Evolutionary conservation across 1,284 basidiomycete species (phyloP).

Genomic region (Malassezia yamatoensis): DNA sequence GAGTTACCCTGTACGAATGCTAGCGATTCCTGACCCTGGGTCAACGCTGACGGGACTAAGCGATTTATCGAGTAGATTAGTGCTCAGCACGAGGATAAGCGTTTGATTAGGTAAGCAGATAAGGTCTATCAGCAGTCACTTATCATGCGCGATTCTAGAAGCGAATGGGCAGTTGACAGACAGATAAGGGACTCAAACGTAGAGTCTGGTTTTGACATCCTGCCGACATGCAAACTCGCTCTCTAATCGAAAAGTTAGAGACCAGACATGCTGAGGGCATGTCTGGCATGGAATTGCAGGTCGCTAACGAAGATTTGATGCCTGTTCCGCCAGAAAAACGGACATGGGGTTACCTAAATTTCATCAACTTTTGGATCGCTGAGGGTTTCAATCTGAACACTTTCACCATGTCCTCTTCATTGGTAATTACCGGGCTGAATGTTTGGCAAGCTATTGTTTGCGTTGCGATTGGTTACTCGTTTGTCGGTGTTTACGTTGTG

Average conservation of each 20-base stretch:
- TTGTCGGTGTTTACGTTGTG: conserved; percentile 65
- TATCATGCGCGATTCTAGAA: no score
- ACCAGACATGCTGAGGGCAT: not conserved
- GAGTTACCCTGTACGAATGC: no score
- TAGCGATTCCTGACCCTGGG: no score
- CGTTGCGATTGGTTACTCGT: conserved; percentile 57
- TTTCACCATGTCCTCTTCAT: conserved; percentile 15
- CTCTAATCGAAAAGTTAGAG: not conserved
- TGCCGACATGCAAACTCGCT: no score
- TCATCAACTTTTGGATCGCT: conserved; percentile 37
- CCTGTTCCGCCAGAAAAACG: conserved; percentile 21
- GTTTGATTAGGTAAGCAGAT: no score
- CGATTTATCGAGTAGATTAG: no score
- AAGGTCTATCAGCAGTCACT: no score
- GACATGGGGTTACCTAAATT: conserved; percentile 28
- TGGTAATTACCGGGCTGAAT: conserved; percentile 20
- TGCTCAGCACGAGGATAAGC: no score
- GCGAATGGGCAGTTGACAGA: no score
- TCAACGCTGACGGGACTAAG: no score
- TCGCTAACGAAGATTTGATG: not conserved
- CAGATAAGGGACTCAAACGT: no score
- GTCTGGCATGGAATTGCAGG: not conserved
- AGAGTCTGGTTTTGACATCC: no score
- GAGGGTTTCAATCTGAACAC: conserved; percentile 39
- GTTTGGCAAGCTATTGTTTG: conserved; percentile 36